Percentiles rank a stretch among this genome's conserved stretches.
phyloP scores from a whole-genome alignment of 148 eudicot genomes.

The Cornus kousa region DNA sequence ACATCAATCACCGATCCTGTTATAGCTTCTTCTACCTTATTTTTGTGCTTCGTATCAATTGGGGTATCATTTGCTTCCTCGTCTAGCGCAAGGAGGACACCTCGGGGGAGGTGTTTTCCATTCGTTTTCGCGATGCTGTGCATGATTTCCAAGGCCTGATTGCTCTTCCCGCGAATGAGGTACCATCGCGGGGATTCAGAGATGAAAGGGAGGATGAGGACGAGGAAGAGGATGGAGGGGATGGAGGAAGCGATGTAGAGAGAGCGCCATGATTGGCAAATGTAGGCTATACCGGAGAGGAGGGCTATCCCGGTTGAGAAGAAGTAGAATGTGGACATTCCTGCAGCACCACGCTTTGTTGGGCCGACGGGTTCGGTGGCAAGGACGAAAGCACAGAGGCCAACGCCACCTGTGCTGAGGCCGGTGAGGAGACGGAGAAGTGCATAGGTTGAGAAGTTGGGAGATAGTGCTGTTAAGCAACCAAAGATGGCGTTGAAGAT shows the following conservation, averaged over 20 bases:
- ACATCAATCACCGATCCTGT: constrained; percentile 72
- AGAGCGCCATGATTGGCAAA: constrained; percentile 62
- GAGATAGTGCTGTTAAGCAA: constrained; percentile 58
- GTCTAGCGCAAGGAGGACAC: constrained; percentile 52
- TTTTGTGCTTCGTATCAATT: background rate
- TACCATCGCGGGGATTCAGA: constrained; percentile 91
- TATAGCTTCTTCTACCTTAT: constrained; percentile 22
- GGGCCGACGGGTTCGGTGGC: constrained; percentile 86
- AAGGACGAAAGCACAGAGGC: constrained; percentile 77
- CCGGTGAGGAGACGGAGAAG: constrained; percentile 65
- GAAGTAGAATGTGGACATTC: constrained; percentile 94
- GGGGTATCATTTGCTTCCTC: constrained; percentile 30
- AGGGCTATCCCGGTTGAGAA: constrained; percentile 70
- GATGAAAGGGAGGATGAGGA: constrained; percentile 59
- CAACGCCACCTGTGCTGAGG: constrained; percentile 76
- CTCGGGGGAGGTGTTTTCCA: constrained; percentile 40
- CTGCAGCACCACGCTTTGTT: constrained; percentile 65
- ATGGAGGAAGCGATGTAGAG: constrained; percentile 69
- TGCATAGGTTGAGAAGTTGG: constrained; percentile 48
- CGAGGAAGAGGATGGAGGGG: constrained; percentile 63
- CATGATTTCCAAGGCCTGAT: constrained; percentile 57
- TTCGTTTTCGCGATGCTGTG: constrained; percentile 48
- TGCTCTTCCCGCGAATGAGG: constrained; percentile 54
- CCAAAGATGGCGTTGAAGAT: constrained; percentile 61
- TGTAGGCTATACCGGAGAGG: constrained; percentile 64